Percentiles rank a stretch among this genome's conserved stretches.
Evolutionary conservation across 2,329 filamentous ascomycete genomes (phyloP).

Genomic region (Alternaria angustiovoidea): DNA sequence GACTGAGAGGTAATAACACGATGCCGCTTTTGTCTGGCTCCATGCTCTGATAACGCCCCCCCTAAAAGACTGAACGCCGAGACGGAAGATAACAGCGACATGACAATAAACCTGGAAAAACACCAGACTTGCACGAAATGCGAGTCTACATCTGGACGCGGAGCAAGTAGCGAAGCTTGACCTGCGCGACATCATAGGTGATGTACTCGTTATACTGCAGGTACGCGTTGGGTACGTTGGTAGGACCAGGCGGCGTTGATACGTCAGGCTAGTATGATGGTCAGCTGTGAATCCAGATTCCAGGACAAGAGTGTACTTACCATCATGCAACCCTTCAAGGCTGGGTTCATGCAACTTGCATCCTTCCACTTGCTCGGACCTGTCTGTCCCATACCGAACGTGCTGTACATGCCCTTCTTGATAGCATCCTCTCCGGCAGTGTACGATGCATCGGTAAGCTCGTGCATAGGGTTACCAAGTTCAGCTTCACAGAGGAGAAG

Average conservation of each 20-base stretch:
- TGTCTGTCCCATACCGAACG: slow-evolving; percentile 72
- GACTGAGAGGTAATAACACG: neutral
- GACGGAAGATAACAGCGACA: neutral
- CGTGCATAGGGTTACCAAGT: slow-evolving; percentile 77
- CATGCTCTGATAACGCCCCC: neutral
- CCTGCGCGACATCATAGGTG: slow-evolving; percentile 72
- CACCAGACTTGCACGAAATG: neutral
- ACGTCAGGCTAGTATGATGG: slow-evolving; percentile 34
- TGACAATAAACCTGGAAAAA: neutral
- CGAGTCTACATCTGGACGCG: slow-evolving; percentile 56
- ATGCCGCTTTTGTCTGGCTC: neutral
- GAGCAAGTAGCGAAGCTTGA: slow-evolving; percentile 74
- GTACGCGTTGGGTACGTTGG: slow-evolving; percentile 55
- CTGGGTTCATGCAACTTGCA: slow-evolving; percentile 69
- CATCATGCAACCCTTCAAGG: slow-evolving; percentile 74
- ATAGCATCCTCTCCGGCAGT: slow-evolving; percentile 71
- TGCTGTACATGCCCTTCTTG: slow-evolving; percentile 68
- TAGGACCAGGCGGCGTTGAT: slow-evolving; percentile 56
- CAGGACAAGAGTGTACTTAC: slow-evolving; percentile 54
- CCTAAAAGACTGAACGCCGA: neutral
- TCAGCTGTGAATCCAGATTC: slow-evolving; percentile 11
- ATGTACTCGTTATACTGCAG: slow-evolving; percentile 79
- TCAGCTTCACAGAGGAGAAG: slow-evolving; percentile 86
- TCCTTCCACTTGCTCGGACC: slow-evolving; percentile 79
- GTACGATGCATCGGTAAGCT: slow-evolving; percentile 66